Percentiles rank a stretch among this genome's conserved stretches.
These are phyloP conservation scores for Ensete ventricosum DNA, from an alignment of 176 grass and related monocot species.

Conservation along the genomic window DNA sequence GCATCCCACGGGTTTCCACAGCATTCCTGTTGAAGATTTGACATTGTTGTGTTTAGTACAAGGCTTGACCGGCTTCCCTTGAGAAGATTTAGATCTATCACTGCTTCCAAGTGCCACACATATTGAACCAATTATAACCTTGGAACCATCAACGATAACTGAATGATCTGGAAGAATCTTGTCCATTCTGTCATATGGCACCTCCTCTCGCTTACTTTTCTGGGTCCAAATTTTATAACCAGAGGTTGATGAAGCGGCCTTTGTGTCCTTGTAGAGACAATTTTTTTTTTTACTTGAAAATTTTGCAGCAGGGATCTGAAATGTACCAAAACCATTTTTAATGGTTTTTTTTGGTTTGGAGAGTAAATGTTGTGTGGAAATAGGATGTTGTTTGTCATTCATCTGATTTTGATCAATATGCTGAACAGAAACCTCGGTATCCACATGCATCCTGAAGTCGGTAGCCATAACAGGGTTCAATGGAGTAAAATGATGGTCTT, in stretches of 20 bases:
- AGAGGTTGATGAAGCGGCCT: conserved; percentile 1
- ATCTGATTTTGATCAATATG: conserved; percentile 18
- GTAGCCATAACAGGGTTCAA: conserved; percentile 16
- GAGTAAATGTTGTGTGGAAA: background rate
- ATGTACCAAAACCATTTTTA: conserved; percentile 14
- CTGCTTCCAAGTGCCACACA: conserved; percentile 46
- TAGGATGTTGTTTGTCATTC: conserved; percentile 10
- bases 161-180: conserved; percentile 18
- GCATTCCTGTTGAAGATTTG: conserved; percentile 13
- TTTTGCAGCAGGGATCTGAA: conserved; percentile 6
- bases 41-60: conserved; percentile 6
- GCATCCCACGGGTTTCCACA: conserved; percentile 6
- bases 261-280: conserved; percentile 34
- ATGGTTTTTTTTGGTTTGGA: conserved; percentile 19
- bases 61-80: conserved; percentile 15
- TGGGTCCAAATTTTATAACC: conserved; percentile 36
- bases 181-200: conserved; percentile 18
- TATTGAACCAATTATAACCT: conserved; percentile 82
- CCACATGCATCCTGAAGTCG: conserved; percentile 6
- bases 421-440: conserved; percentile 10
- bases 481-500: conserved; percentile 3
- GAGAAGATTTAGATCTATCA: background rate
- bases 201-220: conserved; percentile 34
- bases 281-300: conserved; percentile 22
- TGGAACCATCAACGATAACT: conserved; percentile 24